Base-by-base conservation (phyloP, 2,329 filamentous ascomycete species). In the Exophiala aquamarina region DNA sequence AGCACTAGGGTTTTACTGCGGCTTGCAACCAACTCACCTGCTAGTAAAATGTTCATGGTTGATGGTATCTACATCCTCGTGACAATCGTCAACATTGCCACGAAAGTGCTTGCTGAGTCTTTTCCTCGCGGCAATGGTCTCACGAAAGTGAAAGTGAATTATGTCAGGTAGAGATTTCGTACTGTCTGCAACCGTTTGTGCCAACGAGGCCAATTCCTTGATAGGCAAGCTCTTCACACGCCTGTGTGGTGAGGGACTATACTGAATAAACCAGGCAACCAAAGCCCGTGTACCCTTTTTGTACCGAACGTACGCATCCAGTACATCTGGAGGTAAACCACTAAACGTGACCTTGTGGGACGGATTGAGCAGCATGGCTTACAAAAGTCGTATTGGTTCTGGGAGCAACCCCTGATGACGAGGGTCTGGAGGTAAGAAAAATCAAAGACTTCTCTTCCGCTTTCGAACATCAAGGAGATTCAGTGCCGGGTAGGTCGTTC, bases 31-130 rank as follows among this genome's bases (percentile, higher is more conserved):
- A n/a, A 19, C 43, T 49, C 49, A 62, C 61, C 56, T 61, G n/a
- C 44, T 48, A 4, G 59, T 63, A 44, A 63, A 63, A 47, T 58
- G 58, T 43, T 63, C 61, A 44, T 63, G 61, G 35, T 61, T 57
- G 41, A 56, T 41, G 7, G 60, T 63, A 17, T 56, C 54, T n/a
- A 43, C 43, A 21, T 59, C 56, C 11, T 50, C 48, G 15, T 37
- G 31, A 15, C 44, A 47, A 11, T 47, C 42, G 23, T 52, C 55
- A 26, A 44, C 36, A 32, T 49, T 39, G 15, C 47, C 39, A 17
- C 57, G 55, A 31, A 61, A 63, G 44, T 59, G 55, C 15, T 59
- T 61, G 55, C 59, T 63, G 20, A 63, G 55, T 28, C 53, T 53
- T 15, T 43, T 57, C 10, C 61, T 52, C n/a, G 58, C 59, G 18